Evolutionary conservation across 768 basidiomycete species (phyloP), one percentile per base, ranked within the genome.

Genomic region (Ramaria sp.): DNA sequence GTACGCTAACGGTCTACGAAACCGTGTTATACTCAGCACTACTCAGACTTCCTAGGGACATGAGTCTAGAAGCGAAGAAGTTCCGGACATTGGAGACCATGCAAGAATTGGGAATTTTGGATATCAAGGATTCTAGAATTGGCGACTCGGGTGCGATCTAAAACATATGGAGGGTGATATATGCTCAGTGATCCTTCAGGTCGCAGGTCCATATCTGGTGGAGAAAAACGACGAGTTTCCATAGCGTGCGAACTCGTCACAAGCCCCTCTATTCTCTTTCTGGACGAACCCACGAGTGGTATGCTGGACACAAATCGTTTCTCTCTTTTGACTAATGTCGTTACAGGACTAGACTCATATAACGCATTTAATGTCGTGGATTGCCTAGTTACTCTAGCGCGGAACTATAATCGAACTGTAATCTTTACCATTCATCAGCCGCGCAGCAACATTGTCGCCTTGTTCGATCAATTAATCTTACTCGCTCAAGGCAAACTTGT

Each of bases 211-310:
- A 98, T 98, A 54, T 95, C 92, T 30, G 96, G 96, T 44, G 96
- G 96, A 15, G 96, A 99, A 73, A 98, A 98, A 70, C 79, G 96
- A 32, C 77, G 96, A 3, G 96, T 98, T 1, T 91, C 88, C 0
- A 98, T 99, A 59, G 96, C 96, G 38, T 99, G 96, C 65, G 96
- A 99, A 69, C 75, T 99, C 24, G 96, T 99, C 34, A 99, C 95
- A 0, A 91, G 88, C 42, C 96, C 96, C 13, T 94, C 91, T 0
- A 93, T 99, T 48, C 66, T 99, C 32, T 95, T 97, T 73, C 75
- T 98, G 52, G 96, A 99, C 62, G 96, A 99, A 63, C 96, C 96
- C 6, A 99, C 96, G 0, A 93, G 90, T 50, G 94, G 89, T 88
- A 59, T 56, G 82, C 28, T 8, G 28, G 38, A 25, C 10, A 32